Percentiles rank a stretch among this genome's conserved stretches.
Conservation (phyloP, 2,329 filamentous ascomycete species). For the Pleomassaria siparia region DNA sequence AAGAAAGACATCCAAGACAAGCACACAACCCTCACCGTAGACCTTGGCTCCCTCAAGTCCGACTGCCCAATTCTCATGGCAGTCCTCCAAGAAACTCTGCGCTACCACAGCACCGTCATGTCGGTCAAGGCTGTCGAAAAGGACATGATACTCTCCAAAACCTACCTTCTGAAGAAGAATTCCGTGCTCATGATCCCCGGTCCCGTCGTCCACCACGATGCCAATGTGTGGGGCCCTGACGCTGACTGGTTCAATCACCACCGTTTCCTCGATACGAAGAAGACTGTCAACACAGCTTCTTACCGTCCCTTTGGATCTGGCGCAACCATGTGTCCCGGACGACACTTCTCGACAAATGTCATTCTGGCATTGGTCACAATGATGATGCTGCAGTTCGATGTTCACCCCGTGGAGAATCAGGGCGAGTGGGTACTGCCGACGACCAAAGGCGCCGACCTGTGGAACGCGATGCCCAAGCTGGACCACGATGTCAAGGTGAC, state of each 20-base stretch:
- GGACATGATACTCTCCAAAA: conserved; percentile 34
- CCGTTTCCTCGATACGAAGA: conserved; percentile 30
- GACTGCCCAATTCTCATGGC: conserved; percentile 45
- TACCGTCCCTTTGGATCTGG: conserved; percentile 42
- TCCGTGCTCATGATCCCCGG: conserved; percentile 41
- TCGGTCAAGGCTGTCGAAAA: conserved; percentile 42
- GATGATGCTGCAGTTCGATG: conserved; percentile 37
- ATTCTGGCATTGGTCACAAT: conserved; percentile 37
- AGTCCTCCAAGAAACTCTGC: conserved; percentile 47
- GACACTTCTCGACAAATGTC: conserved; percentile 41
- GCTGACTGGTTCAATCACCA: conserved; percentile 35
- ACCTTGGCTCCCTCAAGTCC: conserved; percentile 39
- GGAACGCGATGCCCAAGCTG: conserved; percentile 37
- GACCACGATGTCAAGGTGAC: conserved; percentile 26
- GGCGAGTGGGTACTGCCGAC: conserved; percentile 26
- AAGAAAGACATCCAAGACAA: conserved; percentile 1
- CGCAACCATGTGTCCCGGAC: conserved; percentile 39
- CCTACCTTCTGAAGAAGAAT: conserved; percentile 42
- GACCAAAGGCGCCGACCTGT: conserved; percentile 28
- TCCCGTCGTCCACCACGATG: conserved; percentile 33
- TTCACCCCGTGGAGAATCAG: conserved; percentile 15
- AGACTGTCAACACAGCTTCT: conserved; percentile 23
- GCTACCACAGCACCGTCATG: conserved; percentile 42
- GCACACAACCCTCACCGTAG: conserved; percentile 14
- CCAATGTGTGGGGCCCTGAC: conserved; percentile 35